phyloP scores from a whole-genome alignment of 2,329 filamentous ascomycete genomes.

The Pseudocercospora macadamiae region DNA sequence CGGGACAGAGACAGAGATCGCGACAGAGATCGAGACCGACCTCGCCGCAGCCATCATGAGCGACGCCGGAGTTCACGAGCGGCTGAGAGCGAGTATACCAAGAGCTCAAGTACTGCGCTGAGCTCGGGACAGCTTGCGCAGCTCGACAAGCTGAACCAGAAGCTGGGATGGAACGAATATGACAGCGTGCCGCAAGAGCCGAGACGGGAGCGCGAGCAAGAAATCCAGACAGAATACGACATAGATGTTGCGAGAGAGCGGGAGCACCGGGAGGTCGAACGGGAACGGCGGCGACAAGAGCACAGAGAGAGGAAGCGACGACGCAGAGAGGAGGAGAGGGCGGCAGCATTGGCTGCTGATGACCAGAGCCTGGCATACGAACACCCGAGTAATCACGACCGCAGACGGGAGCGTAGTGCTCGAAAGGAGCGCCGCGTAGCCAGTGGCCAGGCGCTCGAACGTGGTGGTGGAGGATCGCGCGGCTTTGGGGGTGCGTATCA shows the following conservation, averaged over 20 bases:
- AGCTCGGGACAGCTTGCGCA: conserved; percentile 66
- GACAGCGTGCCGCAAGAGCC: conserved; percentile 53
- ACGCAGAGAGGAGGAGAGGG: conserved; percentile 46
- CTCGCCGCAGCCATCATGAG: not conserved
- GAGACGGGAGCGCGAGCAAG: conserved; percentile 33
- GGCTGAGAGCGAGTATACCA: conserved; percentile 23
- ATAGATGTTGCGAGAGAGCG: conserved; percentile 38
- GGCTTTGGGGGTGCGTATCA: conserved; percentile 31
- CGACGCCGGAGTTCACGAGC: conserved; percentile 5
- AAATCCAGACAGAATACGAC: conserved; percentile 38
- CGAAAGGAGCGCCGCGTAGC: conserved; percentile 45
- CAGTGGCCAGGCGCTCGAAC: conserved; percentile 52
- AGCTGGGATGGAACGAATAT: conserved; percentile 50
- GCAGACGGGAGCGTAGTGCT: conserved; percentile 29
- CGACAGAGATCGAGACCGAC: conserved; percentile 5
- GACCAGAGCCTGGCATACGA: conserved; percentile 35
- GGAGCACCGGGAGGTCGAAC: conserved; percentile 39
- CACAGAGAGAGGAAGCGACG: conserved; percentile 45
- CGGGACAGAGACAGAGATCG: conserved; percentile 5
- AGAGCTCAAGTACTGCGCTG: conserved; percentile 42
- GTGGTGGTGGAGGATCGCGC: conserved; percentile 30
- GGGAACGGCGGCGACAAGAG: conserved; percentile 32
- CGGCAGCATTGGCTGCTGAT: conserved; percentile 34
- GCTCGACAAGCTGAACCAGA: conserved; percentile 65
- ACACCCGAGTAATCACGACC: conserved; percentile 25